These are phyloP conservation scores for Trichosporon inkin DNA, from an alignment of 1,284 basidiomycete species.

Conservation along the genomic window DNA sequence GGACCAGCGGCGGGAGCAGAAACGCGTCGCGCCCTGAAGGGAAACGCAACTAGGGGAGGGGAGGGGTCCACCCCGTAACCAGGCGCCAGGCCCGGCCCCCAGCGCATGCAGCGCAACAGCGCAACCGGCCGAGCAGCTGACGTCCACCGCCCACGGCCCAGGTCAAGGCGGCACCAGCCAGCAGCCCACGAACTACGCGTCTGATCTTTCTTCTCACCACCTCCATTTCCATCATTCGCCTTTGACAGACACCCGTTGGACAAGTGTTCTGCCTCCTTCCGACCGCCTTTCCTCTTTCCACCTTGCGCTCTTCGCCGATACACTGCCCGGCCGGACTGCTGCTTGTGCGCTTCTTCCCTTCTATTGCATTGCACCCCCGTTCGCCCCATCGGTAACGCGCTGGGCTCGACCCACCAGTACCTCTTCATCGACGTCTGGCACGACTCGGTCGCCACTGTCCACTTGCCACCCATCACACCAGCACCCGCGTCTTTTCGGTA, in stretches of 20 bases:
- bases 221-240: slow-evolving; percentile 3
- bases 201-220: slow-evolving; percentile 5
- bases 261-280: neutral
- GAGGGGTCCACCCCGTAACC: neutral
- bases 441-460: neutral
- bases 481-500: neutral
- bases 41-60: neutral
- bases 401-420: neutral
- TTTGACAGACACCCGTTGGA: neutral
- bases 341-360: neutral
- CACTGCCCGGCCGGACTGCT: neutral
- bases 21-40: slow-evolving; percentile 8
- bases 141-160: neutral
- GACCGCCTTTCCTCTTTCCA: neutral
- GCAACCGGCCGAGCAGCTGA: neutral
- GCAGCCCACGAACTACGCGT: slow-evolving; percentile 7
- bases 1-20: neutral
- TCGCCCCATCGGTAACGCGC: neutral
- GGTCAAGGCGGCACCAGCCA: neutral
- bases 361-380: neutral
- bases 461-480: neutral
- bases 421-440: neutral
- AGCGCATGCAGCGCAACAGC: no score
- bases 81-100: neutral
- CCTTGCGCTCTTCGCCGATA: neutral